Percentiles rank a stretch among this genome's conserved stretches.
These are phyloP conservation scores for Leccinum rimulosum DNA, from an alignment of 768 basidiomycete genomes.

Conservation along the genomic window DNA sequence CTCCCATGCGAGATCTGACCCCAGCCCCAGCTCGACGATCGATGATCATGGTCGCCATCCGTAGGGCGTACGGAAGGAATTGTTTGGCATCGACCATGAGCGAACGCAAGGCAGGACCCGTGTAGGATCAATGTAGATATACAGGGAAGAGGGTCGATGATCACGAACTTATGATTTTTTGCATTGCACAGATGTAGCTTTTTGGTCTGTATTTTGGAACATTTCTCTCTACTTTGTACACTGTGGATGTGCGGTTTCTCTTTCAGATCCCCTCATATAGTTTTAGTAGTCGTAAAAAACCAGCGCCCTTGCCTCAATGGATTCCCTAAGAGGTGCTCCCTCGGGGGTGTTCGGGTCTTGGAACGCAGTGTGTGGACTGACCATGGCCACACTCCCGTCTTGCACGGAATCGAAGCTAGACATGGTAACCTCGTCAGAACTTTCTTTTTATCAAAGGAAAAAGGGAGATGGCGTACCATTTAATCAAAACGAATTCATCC, in stretches of 20 bases:
- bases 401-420: constrained; percentile 34
- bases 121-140: too few relatives aligned
- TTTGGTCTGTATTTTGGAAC: too few relatives aligned
- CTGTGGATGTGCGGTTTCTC: not conserved
- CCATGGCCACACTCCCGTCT: constrained; percentile 32
- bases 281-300: constrained; percentile 25
- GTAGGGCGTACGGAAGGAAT: too few relatives aligned
- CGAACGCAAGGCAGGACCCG: too few relatives aligned
- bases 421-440: not conserved
- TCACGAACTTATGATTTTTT: too few relatives aligned
- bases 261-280: not conserved
- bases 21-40: too few relatives aligned
- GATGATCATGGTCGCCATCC: too few relatives aligned
- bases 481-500: constrained; percentile 46
- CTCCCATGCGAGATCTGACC: too few relatives aligned
- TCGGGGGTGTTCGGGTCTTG: constrained; percentile 34
- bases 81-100: too few relatives aligned
- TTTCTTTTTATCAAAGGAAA: not conserved
- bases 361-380: constrained; percentile 36
- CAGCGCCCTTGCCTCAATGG: constrained; percentile 35
- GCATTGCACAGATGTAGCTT: too few relatives aligned
- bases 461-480: constrained; percentile 36
- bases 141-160: too few relatives aligned
- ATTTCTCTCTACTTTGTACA: too few relatives aligned
- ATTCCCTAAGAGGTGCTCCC: constrained; percentile 31